phyloP scores from a whole-genome alignment of 345 rosid species.

The Gossypium anomalum region DNA sequence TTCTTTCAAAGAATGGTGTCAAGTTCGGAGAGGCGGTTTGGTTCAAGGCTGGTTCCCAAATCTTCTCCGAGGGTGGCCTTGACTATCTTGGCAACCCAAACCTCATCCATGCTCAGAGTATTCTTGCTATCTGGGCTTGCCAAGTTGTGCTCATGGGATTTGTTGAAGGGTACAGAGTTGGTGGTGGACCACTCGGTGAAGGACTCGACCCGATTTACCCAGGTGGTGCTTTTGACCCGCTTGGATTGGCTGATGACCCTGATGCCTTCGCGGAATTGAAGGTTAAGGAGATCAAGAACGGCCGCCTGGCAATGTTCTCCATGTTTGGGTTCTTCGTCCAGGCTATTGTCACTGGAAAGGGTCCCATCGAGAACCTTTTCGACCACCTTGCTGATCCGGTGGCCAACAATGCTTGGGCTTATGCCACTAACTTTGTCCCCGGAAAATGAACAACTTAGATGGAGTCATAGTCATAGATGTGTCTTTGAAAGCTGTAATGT shows the following conservation, averaged over 20 bases:
- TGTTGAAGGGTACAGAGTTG: slow-evolving; percentile 90
- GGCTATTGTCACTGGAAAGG: slow-evolving; percentile 95
- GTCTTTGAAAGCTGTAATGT: slow-evolving; percentile 11
- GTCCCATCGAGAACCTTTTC: slow-evolving; percentile 81
- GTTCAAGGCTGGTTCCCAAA: slow-evolving; percentile 95
- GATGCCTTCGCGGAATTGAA: slow-evolving; percentile 92
- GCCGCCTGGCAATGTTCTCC: slow-evolving; percentile 87
- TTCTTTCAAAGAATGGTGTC: slow-evolving; percentile 79
- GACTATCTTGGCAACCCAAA: slow-evolving; percentile 97
- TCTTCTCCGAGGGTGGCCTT: slow-evolving; percentile 92
- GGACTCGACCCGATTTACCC: slow-evolving; percentile 96
- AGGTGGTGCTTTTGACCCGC: slow-evolving; percentile 91
- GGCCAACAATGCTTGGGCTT: slow-evolving; percentile 95
- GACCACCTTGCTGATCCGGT: slow-evolving; percentile 92
- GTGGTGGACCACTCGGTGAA: slow-evolving; percentile 96
- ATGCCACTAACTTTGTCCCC: slow-evolving; percentile 94
- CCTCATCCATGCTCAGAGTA: slow-evolving; percentile 93
- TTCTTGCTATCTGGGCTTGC: slow-evolving; percentile 86
- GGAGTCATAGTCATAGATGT: not conserved
- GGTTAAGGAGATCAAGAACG: slow-evolving; percentile 95
- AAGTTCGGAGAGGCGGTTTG: slow-evolving; percentile 91
- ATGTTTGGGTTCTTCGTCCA: slow-evolving; percentile 96
- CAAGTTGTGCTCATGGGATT: slow-evolving; percentile 97
- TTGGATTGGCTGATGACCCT: slow-evolving; percentile 89
- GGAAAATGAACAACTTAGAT: slow-evolving; percentile 52